Percentiles rank a stretch among this genome's conserved stretches.
phyloP scores from a whole-genome alignment of 495 filamentous ascomycete genomes.

The Penicillium lividum region DNA sequence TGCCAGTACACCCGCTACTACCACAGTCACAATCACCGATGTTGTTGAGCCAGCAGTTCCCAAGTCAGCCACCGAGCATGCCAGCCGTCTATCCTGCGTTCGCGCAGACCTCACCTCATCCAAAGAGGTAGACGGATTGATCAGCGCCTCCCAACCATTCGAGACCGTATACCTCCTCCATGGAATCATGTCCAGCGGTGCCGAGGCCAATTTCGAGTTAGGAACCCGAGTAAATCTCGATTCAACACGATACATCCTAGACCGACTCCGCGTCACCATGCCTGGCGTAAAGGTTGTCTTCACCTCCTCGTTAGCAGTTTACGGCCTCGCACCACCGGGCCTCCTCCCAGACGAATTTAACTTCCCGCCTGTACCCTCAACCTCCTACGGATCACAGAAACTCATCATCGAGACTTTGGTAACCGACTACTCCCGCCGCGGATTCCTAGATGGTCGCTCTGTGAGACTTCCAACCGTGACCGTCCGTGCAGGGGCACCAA shows the following conservation, averaged over 20 bases:
- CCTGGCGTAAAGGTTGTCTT: slow-evolving; percentile 65
- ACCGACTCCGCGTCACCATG: slow-evolving; percentile 56
- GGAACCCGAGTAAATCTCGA: slow-evolving; percentile 75
- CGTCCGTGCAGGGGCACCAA: slow-evolving; percentile 72
- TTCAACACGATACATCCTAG: slow-evolving; percentile 63
- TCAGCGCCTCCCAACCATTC: slow-evolving; percentile 42
- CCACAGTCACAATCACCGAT: slow-evolving; percentile 65
- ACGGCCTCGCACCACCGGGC: slow-evolving; percentile 50
- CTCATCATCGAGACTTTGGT: slow-evolving; percentile 71
- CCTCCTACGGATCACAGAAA: slow-evolving; percentile 79
- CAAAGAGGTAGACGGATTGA: slow-evolving; percentile 57
- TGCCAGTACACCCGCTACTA: slow-evolving; percentile 43
- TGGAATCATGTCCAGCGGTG: slow-evolving; percentile 80
- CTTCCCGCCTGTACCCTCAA: slow-evolving; percentile 62
- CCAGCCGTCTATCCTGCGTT: slow-evolving; percentile 47
- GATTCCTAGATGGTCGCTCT: slow-evolving; percentile 65
- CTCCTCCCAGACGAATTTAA: slow-evolving; percentile 57
- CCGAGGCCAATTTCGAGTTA: slow-evolving; percentile 74
- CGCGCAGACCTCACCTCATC: slow-evolving; percentile 64
- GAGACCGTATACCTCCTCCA: slow-evolving; percentile 76
- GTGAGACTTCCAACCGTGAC: slow-evolving; percentile 75
- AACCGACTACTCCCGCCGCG: slow-evolving; percentile 74
- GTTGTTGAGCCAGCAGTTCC: slow-evolving; percentile 58
- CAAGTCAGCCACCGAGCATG: slow-evolving; percentile 43
- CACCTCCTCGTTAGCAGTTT: slow-evolving; percentile 61